Evolutionary conservation across 2,329 filamentous ascomycete genomes (phyloP), one percentile per base, ranked within the genome.

Genomic region (Waltergamsia citrina): DNA sequence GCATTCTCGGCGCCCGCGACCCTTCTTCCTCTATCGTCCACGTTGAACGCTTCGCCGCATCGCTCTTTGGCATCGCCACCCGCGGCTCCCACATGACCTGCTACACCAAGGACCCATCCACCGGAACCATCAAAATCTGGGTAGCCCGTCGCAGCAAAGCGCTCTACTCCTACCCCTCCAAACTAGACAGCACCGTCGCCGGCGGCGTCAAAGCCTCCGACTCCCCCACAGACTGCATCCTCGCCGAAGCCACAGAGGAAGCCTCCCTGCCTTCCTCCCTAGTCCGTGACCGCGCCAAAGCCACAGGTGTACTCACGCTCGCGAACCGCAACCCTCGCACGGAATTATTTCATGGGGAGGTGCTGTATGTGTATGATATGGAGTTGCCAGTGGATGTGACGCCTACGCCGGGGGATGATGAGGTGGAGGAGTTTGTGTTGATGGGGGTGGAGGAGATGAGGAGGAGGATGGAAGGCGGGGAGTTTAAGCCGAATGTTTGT

Each of bases 401-500:
- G 20, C 81, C 78, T 1, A 71, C 67, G 42, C 84, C 85, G 0
- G 69, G 74, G 9, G 86, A 93, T 50, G 76, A 78, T 19, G 86
- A 94, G 58, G 85, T 93, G 1, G 76, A 84, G 39, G 71, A 74
- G 40, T 94, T 93, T 49, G 62, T 72, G 42, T 60, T 88, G 42
- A 76, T 79, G 74, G 67, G 56, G 8, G 63, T 87, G 9, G 51
- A 52, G 0, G 60, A 71, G 47, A 74, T 88, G 5, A 67, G 74
- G 50, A 50, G 60, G 34, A 74, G 76, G 2, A 63, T 94, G 62
- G 57, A 65, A 14, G 63, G 62, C 12, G 77, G 77, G 4, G 75
- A 85, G 52, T 94, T 93, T 61, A 94, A 94, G 64, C 81, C 86
- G 0, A 92, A 93, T 48, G 86, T 85, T 45, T 78, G 81, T 18